phyloP scores from a whole-genome alignment of 2,329 filamentous ascomycete species.

The Cladophialophora yegresii region DNA sequence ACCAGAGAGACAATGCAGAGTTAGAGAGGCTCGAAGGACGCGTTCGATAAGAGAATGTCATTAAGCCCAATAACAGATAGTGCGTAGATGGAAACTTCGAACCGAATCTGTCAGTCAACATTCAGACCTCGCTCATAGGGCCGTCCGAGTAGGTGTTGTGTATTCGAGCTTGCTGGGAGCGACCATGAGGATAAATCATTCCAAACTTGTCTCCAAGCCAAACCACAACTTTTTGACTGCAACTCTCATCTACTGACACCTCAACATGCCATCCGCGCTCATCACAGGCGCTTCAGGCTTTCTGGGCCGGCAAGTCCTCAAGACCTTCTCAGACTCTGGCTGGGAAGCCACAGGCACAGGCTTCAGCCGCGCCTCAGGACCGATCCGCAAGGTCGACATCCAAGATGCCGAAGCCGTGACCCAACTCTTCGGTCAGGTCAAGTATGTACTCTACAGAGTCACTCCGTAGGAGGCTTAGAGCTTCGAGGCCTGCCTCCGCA shows the following conservation, averaged over 20 bases:
- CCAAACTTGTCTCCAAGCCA: not conserved
- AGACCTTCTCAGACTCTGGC: slow-evolving; percentile 65
- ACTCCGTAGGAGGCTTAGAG: slow-evolving; percentile 23
- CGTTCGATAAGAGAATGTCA: not conserved
- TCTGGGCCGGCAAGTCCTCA: slow-evolving; percentile 75
- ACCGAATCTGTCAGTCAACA: not conserved
- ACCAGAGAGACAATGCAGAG: not conserved
- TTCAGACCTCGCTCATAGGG: not conserved
- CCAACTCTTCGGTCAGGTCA: slow-evolving; percentile 54
- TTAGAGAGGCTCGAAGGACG: not conserved
- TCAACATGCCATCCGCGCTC: slow-evolving; percentile 56
- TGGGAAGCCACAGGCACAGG: slow-evolving; percentile 76
- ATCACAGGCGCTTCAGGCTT: slow-evolving; percentile 84
- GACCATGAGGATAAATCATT: not conserved
- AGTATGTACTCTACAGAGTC: slow-evolving; percentile 41
- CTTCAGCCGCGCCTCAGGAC: slow-evolving; percentile 69
- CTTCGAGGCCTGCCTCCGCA: not conserved
- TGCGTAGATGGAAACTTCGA: not conserved
- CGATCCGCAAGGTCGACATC: slow-evolving; percentile 62
- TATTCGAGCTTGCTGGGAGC: not conserved
- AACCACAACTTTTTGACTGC: not conserved
- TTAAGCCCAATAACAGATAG: not conserved
- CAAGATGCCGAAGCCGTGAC: slow-evolving; percentile 49
- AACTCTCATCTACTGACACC: not conserved
- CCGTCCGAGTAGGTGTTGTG: not conserved